Evolutionary conservation across 1,284 basidiomycete species (phyloP).

Genomic region (Leccinum solheimii): DNA sequence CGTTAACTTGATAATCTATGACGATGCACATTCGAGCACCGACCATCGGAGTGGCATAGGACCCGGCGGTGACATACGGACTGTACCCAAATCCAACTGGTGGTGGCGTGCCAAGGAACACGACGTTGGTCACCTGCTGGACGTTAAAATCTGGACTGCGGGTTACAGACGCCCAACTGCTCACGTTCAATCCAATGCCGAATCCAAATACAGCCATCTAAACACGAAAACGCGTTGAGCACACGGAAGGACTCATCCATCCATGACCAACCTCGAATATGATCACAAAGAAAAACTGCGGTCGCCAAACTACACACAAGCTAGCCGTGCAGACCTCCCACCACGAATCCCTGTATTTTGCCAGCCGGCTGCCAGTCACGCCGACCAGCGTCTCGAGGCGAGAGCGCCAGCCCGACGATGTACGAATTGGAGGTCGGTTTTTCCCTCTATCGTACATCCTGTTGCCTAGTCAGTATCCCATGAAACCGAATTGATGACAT

Average conservation of each 20-base stretch:
- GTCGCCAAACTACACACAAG: constrained; percentile 61
- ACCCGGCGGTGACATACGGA: constrained; percentile 52
- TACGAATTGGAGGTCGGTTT: constrained; percentile 47
- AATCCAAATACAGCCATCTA: constrained; percentile 59
- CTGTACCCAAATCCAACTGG: constrained; percentile 62
- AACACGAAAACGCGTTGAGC: background rate
- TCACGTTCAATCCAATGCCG: constrained; percentile 69
- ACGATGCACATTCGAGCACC: constrained; percentile 12
- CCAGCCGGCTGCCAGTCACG: constrained; percentile 62
- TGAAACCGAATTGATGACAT: background rate
- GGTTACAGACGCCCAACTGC: constrained; percentile 15
- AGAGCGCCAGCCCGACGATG: constrained; percentile 48
- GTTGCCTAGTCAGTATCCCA: constrained; percentile 9
- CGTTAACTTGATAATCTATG: background rate
- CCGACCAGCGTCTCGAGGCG: constrained; percentile 66
- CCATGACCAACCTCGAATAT: too few relatives aligned
- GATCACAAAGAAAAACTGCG: constrained; percentile 54
- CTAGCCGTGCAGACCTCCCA: constrained; percentile 44
- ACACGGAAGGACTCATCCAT: too few relatives aligned
- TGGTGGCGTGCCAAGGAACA: constrained; percentile 60
- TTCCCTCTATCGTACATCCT: constrained; percentile 72
- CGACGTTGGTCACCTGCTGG: constrained; percentile 62
- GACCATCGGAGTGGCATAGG: constrained; percentile 67
- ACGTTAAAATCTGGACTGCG: background rate
- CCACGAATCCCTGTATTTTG: constrained; percentile 62